These are phyloP conservation scores for Endotrypanum monterogeii DNA, from an alignment of 208 protist species.

Conservation along the genomic window DNA sequence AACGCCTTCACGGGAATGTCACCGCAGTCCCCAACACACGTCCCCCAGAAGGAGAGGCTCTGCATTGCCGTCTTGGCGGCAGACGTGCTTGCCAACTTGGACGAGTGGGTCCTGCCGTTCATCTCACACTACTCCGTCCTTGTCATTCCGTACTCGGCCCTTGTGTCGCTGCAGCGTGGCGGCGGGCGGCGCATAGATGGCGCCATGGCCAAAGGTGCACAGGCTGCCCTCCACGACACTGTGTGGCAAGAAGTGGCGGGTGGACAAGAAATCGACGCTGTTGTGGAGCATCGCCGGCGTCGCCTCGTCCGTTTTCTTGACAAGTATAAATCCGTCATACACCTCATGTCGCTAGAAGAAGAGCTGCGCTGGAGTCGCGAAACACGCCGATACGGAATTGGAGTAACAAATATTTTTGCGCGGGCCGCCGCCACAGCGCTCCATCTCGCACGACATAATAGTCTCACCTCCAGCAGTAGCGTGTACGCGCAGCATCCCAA, in stretches of 20 bases:
- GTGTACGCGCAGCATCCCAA: conserved; percentile 31
- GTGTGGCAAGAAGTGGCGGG: conserved; percentile 43
- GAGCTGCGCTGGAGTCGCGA: conserved; percentile 75
- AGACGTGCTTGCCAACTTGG: conserved; percentile 77
- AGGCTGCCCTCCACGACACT: conserved; percentile 38
- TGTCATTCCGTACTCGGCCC: conserved; percentile 75
- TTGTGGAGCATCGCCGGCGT: conserved; percentile 53
- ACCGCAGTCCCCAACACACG: conserved; percentile 65
- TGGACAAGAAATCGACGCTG: conserved; percentile 35
- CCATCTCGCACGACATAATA: conserved; percentile 60
- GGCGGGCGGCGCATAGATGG: conserved; percentile 50
- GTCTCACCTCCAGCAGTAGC: conserved; percentile 5
- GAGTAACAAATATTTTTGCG: conserved; percentile 51
- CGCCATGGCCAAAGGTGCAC: conserved; percentile 32
- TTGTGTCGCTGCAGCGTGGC: conserved; percentile 58
- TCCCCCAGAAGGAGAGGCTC: conserved; percentile 37
- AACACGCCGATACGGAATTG: conserved; percentile 72
- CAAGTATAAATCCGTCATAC: conserved; percentile 63
- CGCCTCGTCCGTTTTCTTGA: conserved; percentile 61
- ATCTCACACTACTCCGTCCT: conserved; percentile 74
- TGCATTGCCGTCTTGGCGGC: conserved; percentile 77
- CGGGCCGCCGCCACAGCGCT: conserved; percentile 66
- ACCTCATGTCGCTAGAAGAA: conserved; percentile 80
- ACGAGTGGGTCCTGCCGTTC: conserved; percentile 78
- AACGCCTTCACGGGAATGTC: conserved; percentile 68